Evolutionary conservation across 1,284 basidiomycete species (phyloP).

Genomic region (Cryptococcus sp.): DNA sequence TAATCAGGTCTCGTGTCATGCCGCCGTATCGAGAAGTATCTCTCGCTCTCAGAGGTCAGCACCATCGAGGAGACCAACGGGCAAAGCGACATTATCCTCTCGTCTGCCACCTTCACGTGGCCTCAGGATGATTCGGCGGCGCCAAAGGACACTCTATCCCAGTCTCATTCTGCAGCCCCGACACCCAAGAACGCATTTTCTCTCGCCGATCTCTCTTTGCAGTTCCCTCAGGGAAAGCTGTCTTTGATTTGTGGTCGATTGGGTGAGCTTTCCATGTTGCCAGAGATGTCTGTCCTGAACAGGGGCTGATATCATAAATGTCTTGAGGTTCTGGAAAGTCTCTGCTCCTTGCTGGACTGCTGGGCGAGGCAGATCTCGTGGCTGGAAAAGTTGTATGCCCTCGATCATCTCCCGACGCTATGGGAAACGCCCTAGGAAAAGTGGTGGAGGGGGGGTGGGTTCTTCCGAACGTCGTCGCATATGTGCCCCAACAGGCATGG

Average conservation of each 20-base stretch:
- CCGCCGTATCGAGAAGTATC: constrained; percentile 85
- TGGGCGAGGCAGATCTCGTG: constrained; percentile 84
- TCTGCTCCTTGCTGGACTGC: constrained; percentile 69
- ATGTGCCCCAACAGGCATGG: constrained; percentile 76
- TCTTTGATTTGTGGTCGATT: constrained; percentile 71
- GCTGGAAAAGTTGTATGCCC: constrained; percentile 68
- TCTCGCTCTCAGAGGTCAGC: constrained; percentile 66
- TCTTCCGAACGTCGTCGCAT: constrained; percentile 68
- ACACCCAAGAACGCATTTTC: constrained; percentile 77
- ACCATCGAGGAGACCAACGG: constrained; percentile 58
- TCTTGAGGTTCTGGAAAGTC: constrained; percentile 76
- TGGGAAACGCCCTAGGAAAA: constrained; percentile 57
- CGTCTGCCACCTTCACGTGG: constrained; percentile 85
- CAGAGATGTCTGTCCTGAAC: not conserved
- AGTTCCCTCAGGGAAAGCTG: constrained; percentile 73
- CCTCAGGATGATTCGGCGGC: constrained; percentile 60
- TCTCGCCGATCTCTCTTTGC: constrained; percentile 71
- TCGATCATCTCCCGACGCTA: constrained; percentile 72
- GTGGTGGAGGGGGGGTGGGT: constrained; percentile 64
- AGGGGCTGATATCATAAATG: not conserved
- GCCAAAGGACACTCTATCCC: not conserved
- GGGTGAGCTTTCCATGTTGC: constrained; percentile 23
- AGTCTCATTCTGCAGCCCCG: constrained; percentile 55
- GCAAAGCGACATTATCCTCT: constrained; percentile 62
- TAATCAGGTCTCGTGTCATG: constrained; percentile 66